A percentile compares a stretch with the other conserved stretches of the same genome.
These are phyloP conservation scores for Penicillium desertorum DNA, from an alignment of 495 filamentous ascomycete species.

Conservation along the genomic window DNA sequence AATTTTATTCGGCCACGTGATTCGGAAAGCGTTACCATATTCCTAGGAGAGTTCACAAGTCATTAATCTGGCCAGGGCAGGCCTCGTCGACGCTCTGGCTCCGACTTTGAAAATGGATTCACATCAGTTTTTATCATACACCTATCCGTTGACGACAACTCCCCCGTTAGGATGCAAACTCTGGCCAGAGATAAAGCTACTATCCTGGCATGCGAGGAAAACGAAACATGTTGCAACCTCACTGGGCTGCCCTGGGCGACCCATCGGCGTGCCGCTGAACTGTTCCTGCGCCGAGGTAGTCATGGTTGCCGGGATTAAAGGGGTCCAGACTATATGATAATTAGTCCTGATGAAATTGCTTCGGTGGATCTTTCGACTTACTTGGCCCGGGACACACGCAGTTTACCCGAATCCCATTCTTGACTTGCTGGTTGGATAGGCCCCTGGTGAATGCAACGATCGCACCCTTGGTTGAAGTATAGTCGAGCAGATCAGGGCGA, in stretches of 20 bases:
- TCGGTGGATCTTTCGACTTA: conserved; percentile 20
- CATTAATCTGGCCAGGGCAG: too few relatives aligned
- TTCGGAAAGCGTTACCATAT: too few relatives aligned
- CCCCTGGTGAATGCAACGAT: conserved; percentile 78
- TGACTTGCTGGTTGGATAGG: conserved; percentile 70
- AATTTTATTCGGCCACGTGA: too few relatives aligned
- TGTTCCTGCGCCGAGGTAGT: conserved; percentile 63
- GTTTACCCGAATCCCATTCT: conserved; percentile 76
- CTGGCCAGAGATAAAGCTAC: conserved; percentile 58
- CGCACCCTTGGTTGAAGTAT: conserved; percentile 79
- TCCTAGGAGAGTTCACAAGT: too few relatives aligned
- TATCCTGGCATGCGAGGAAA: conserved; percentile 75
- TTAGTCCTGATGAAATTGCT: not conserved
- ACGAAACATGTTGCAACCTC: conserved; percentile 83
- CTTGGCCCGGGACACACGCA: conserved; percentile 71
- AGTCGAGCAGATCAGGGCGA: conserved; percentile 79
- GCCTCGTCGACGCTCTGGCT: too few relatives aligned
- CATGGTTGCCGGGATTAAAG: conserved; percentile 80
- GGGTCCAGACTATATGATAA: conserved; percentile 64
- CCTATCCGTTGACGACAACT: conserved; percentile 57
- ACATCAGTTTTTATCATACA: too few relatives aligned
- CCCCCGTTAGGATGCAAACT: conserved; percentile 69
- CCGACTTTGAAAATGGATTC: too few relatives aligned
- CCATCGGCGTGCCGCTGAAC: conserved; percentile 72
- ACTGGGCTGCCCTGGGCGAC: conserved; percentile 71